Base-by-base conservation (phyloP, 2,329 filamentous ascomycete genomes). In the Aureobasidium pullulans region DNA sequence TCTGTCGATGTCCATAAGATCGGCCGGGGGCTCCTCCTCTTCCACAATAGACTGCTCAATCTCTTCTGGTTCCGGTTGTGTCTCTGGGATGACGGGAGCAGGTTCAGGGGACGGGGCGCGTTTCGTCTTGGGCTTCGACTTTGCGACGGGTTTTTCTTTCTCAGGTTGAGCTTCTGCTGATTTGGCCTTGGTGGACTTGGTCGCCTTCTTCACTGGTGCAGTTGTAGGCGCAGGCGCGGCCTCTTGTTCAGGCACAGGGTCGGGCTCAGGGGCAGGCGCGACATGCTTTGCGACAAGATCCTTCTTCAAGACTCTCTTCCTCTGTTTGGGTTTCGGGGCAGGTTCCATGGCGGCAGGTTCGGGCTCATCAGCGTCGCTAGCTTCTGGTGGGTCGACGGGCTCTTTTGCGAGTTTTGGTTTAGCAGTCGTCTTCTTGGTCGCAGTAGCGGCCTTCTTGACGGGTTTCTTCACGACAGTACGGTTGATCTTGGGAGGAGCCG, bases 41-140 rank as follows among this genome's bases (percentile, higher is more conserved):
- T 59, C 66, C 63, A 68, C 67, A 2, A 74, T 59, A 13, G 67
- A 68, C 43, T 69, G 62, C 46, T 70, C 68, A 11, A 75, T 64
- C 61, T 71, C 61, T 11, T 57, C 16, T 0, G 69, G 67, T 44
- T 79, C 75, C 19, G 65, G 69, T 57, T 79, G 77, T 39, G 76
- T 79, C 66, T 79, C 77, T 1, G 75, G 75, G 28, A 79, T 77
- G 1, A 71, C 71, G 37, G 64, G 64, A 56, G 73, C 66, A 6
- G 69, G 69, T 61, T 75, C 72, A 13, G 66, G 64, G 31, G 68
- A 69, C 2, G 67, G 64, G 4, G 67, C 67, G 48, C 71, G 65
- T 66, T 70, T 69, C 8, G 46, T 28, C 29, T 59, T 59, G 11
- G 57, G 9, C 32, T 59, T 59, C n/a, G 47, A 4, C 32, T 49